These are phyloP conservation scores for Starmera quercuum DNA, from an alignment of 805 yeast genomes.

Conservation along the genomic window DNA sequence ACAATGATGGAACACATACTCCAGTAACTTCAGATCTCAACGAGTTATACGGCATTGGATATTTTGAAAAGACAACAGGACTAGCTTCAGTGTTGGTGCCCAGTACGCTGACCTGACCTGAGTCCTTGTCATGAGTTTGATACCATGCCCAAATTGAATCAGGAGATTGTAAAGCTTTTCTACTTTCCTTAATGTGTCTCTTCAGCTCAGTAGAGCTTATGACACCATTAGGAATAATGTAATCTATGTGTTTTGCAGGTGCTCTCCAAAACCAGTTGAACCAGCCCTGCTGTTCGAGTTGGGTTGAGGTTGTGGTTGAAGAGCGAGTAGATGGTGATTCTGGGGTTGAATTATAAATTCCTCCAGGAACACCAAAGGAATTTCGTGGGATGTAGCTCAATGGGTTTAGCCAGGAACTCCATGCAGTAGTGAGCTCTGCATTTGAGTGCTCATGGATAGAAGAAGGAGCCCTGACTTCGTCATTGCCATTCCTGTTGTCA, in stretches of 20 bases:
- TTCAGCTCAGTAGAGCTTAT: constrained; percentile 12
- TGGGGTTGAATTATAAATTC: too few species aligned
- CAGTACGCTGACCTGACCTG: constrained; percentile 16
- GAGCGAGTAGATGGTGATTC: constrained; percentile 3
- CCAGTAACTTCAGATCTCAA: constrained; percentile 1
- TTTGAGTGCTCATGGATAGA: neutral
- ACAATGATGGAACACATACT: constrained; percentile 14
- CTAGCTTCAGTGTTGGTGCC: constrained; percentile 14
- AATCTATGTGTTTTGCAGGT: constrained; percentile 2
- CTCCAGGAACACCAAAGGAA: too few species aligned
- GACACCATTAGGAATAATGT: constrained; percentile 6
- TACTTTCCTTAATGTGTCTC: constrained; percentile 12
- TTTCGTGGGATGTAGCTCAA: constrained; percentile 1
- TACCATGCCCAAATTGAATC: constrained; percentile 21
- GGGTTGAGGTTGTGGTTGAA: constrained; percentile 3
- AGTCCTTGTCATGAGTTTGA: constrained; percentile 4
- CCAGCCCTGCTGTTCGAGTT: constrained; percentile 6
- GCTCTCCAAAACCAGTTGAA: constrained; percentile 11
- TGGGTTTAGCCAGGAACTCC: constrained; percentile 7
- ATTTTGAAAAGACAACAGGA: constrained; percentile 13
- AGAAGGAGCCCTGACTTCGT: neutral
- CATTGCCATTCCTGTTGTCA: neutral
- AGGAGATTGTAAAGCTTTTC: constrained; percentile 7
- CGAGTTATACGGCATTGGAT: constrained; percentile 5
- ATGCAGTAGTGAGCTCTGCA: neutral